Base-by-base conservation (phyloP, 495 filamentous ascomycete species). In the Talaromyces thailandensis region DNA sequence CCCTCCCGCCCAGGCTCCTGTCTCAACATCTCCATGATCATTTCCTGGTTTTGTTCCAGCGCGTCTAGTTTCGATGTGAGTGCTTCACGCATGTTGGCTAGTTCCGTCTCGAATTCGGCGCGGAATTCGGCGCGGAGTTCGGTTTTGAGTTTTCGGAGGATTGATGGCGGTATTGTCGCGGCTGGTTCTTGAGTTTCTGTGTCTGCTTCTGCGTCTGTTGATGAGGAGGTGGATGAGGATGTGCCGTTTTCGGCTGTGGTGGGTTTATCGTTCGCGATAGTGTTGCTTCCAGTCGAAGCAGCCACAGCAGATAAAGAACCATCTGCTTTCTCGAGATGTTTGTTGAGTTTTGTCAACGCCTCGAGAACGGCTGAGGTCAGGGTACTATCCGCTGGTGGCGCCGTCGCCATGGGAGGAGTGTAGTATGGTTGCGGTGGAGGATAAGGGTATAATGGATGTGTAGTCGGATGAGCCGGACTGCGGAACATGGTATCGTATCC, bases 11-110 rank as follows among this genome's bases (percentile, higher is more conserved):
- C 59, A 29, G 75, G 71, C 28, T 73, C 72, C 65, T 77, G 77
- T 64, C 74, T 69, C 58, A 79, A 61, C 76, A 79, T 77, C 23
- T 78, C 74, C 37, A 79, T 62, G 62, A 79, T 79, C 71, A 79
- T 73, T 48, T 79, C 72, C 60, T 79, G 77, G 1, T 72, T 78
- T 60, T 72, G 62, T 61, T 79, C 76, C 37, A 79, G 67, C 28
- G 74, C 69, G 64, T 77, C 76, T 37, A 79, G 43, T 60, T 70
- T 75, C 57, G 76, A 71, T 50, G 76, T 69, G 9, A 76, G 63
- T 2, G 67, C 60, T 12, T 68, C 70, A 0, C 73, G 72, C 14
- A 73, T 69, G 52, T 70, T 71, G n/a, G 70, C 68, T 58, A 76
- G 25, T 56, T 75, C 74, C 4, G 62, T 52, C 14, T 69, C 70